Evolutionary conservation across 2,329 filamentous ascomycete genomes (phyloP), one percentile per base, ranked within the genome.

Genomic region (Didymella arachidicola): DNA sequence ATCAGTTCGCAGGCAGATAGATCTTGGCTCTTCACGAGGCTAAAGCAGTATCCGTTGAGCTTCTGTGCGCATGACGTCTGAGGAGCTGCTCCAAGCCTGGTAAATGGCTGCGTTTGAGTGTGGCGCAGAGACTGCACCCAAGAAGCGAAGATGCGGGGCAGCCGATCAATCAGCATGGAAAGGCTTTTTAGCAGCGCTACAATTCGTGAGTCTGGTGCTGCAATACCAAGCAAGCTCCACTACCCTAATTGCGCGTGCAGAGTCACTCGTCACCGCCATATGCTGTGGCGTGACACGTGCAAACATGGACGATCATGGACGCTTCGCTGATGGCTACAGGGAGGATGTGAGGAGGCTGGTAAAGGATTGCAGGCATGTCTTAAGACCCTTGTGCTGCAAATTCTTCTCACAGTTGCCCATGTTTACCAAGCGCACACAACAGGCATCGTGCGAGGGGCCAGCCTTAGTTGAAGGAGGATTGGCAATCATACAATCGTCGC

Each of bases 31-130:
- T 43, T 49, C 43, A 22, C n/a, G 18, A 52, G 39, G 48, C 44
- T 56, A 60, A 27, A 51, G 58, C 53, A 38, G 58, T 47, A 50
- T 22, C 46, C 50, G 53, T 50, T 42, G 38, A 53, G 50, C 29
- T 47, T 32, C 38, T 53, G 58, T 53, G 49, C 41, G 61, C 65
- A 71, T 73, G 71, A 73, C 71, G 69, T 73, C 60, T 67, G 64
- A 65, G 62, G 57, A 52, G 52, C 51, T 53, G 55, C 63, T 56
- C 51, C 55, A 60, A 50, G 58, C 52, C 44, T 59, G 62, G 53
- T 60, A 47, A 60, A 64, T 64, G 60, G 53, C 57, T 57, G 60
- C 58, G 44, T 59, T 59, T 43, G 49, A 39, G 50, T 71, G 69
- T 71, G 69, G 70, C 69, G 69, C 66, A 69, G 62, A 61, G 7